Base-by-base conservation (phyloP, 371 early-diverging fungal species). In the Mucor mucedo region DNA sequence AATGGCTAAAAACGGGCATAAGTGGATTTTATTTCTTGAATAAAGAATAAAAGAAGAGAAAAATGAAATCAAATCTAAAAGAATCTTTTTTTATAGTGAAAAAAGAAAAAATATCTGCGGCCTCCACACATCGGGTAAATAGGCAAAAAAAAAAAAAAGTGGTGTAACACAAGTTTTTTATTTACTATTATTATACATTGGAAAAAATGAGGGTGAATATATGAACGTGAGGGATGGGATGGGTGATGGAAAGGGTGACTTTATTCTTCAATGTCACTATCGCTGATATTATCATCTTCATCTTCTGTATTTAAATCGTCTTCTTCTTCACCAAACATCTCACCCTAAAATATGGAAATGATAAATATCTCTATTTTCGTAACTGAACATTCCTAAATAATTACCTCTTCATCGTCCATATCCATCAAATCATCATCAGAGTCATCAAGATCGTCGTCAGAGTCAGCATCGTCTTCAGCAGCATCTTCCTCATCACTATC, bases 401-500 rank as follows among this genome's bases (percentile, higher is more conserved):
- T 53, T 52, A 57, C 58, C 50, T 61, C 62, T 8, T 63, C 58
- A 35, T 58, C 47, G 35, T 64, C 57, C 58, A 69, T 59, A 27
- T 60, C 64, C 69, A 69, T 60, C 40, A 64, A 53, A 52, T 57
- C 53, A 44, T 68, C 69, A 38, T 71, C 71, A 38, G 66, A 28
- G 63, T 73, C 42, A 56, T 66, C 75, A 50, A 71, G 66, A 40
- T 79, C 81, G 48, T 76, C 79, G 4, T 79, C 80, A 16, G 45
- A 70, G 8, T 77, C 70, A 11, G 82, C 82, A 13, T 77, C 80
- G 6, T 75, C 80, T 0, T 77, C 82, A 29, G 79, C 63, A 41
- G 75, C 76, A 27, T 71, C 78, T 27, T 66, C 71, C 3, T 80
- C 80, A 5, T 78, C 78, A 2, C 64, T 70, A 8, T 71, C 76